Conservation (phyloP, 257 asterid species). For the Fraxinus quadrangulata region DNA sequence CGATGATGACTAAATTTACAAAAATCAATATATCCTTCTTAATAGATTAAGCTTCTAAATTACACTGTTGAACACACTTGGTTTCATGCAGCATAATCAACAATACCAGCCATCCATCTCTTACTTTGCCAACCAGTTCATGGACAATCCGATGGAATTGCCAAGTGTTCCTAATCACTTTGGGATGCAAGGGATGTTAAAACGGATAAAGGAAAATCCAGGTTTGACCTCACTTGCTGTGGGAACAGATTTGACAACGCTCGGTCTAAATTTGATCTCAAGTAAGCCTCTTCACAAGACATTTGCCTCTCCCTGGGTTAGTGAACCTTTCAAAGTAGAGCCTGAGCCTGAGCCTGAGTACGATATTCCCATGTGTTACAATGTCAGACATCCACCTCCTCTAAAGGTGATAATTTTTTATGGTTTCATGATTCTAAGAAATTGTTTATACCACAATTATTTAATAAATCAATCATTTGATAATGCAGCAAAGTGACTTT, state of each 20-base stretch:
- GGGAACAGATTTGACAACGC: neutral
- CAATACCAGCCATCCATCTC: too few relatives aligned
- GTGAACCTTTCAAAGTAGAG: neutral
- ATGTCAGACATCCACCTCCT: constrained; percentile 60
- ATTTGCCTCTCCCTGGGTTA: neutral
- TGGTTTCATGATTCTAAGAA: constrained; percentile 13
- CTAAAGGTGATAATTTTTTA: constrained; percentile 47
- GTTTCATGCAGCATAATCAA: neutral
- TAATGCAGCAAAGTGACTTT: constrained; percentile 63
- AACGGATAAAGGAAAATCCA: neutral
- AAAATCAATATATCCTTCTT: too few relatives aligned
- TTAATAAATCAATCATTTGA: neutral
- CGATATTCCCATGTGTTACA: constrained; percentile 42
- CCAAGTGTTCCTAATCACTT: too few relatives aligned
- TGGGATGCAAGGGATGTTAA: neutral
- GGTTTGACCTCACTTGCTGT: neutral
- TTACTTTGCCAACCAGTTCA: too few relatives aligned
- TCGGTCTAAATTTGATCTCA: neutral
- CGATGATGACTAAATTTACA: too few relatives aligned
- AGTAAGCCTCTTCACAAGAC: neutral
- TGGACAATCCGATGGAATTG: too few relatives aligned
- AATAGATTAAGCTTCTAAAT: too few relatives aligned
- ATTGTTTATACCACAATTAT: neutral
- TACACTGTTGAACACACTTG: constrained; percentile 3
- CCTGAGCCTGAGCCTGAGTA: too few relatives aligned